These are phyloP conservation scores for Kuraishia floccosa DNA, from an alignment of 805 yeast species.

Conservation along the genomic window DNA sequence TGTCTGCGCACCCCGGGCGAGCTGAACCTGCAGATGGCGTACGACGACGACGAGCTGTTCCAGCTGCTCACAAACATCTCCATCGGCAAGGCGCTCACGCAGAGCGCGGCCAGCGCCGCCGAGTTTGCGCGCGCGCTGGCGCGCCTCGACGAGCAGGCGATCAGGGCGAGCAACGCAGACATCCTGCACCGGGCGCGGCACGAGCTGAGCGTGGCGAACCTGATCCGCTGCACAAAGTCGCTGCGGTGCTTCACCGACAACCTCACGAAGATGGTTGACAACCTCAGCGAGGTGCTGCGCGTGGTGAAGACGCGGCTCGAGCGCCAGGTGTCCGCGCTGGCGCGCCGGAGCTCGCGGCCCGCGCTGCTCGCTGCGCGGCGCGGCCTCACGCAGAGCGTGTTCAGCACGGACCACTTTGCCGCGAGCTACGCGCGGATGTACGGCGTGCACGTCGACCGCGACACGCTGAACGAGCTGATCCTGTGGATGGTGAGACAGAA, in stretches of 20 bases:
- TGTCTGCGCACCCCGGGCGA: slow-evolving; percentile 6
- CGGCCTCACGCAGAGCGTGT: background rate
- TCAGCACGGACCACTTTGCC: background rate
- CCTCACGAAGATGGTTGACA: slow-evolving; percentile 5
- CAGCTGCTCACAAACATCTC: slow-evolving; percentile 8
- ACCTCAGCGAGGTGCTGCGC: background rate
- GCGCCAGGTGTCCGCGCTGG: slow-evolving; percentile 2
- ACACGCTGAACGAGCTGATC: background rate
- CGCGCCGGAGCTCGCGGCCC: slow-evolving; percentile 2
- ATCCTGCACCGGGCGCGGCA: slow-evolving; percentile 16
- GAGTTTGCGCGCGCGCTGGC: slow-evolving; percentile 5
- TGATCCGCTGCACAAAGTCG: slow-evolving; percentile 12
- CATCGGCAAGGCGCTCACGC: slow-evolving; percentile 6
- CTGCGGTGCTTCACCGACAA: slow-evolving; percentile 8
- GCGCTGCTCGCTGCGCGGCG: background rate
- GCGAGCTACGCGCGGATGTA: background rate
- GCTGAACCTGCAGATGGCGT: slow-evolving; percentile 9
- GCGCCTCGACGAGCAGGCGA: slow-evolving; percentile 4
- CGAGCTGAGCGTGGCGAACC: slow-evolving; percentile 7
- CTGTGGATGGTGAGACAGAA: slow-evolving; percentile 1
- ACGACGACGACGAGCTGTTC: slow-evolving; percentile 5
- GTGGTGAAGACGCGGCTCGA: background rate
- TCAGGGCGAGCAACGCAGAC: slow-evolving; percentile 7
- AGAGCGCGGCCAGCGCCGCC: slow-evolving; percentile 3
- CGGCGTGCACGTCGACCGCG: background rate